Evolutionary conservation across 768 basidiomycete genomes (phyloP).

Genomic region (Agaricus subrufescens): DNA sequence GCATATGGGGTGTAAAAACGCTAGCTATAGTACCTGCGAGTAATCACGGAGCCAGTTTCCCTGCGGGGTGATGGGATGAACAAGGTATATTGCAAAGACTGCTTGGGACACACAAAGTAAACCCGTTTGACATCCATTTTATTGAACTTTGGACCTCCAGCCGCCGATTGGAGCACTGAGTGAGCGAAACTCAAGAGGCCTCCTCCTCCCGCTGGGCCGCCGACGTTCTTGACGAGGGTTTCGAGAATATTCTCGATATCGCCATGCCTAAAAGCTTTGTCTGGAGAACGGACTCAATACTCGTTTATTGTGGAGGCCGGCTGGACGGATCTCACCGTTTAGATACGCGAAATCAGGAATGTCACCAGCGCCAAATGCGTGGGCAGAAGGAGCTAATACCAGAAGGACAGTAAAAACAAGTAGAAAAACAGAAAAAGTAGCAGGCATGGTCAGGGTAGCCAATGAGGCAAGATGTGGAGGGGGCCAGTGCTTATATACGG

Average conservation of each 20-base stretch:
- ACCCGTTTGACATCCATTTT: slow-evolving; percentile 65
- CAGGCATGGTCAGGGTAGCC: slow-evolving; percentile 16
- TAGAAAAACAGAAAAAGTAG: slow-evolving; percentile 25
- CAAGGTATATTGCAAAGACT: background rate
- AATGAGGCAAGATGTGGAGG: slow-evolving; percentile 5
- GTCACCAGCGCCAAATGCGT: slow-evolving; percentile 62
- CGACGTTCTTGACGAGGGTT: slow-evolving; percentile 52
- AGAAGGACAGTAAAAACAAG: slow-evolving; percentile 30
- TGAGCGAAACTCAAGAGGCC: slow-evolving; percentile 48
- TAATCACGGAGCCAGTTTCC: slow-evolving; percentile 73
- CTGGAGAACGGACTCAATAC: slow-evolving; percentile 19
- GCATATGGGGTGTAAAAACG: background rate
- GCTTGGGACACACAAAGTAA: slow-evolving; percentile 41
- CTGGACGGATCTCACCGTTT: slow-evolving; percentile 35
- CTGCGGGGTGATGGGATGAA: slow-evolving; percentile 19
- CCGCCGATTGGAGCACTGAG: slow-evolving; percentile 36
- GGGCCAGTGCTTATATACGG: background rate
- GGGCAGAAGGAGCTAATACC: slow-evolving; percentile 39
- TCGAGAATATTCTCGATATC: slow-evolving; percentile 70
- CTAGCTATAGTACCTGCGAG: slow-evolving; percentile 38
- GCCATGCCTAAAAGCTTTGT: slow-evolving; percentile 73
- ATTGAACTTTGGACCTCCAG: slow-evolving; percentile 55
- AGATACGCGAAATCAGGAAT: slow-evolving; percentile 71
- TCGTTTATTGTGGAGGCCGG: background rate
- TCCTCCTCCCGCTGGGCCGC: slow-evolving; percentile 35